Percentiles rank a stretch among this genome's conserved stretches.
phyloP scores from a whole-genome alignment of 2,329 filamentous ascomycete species.

The Diplodia corticola region DNA sequence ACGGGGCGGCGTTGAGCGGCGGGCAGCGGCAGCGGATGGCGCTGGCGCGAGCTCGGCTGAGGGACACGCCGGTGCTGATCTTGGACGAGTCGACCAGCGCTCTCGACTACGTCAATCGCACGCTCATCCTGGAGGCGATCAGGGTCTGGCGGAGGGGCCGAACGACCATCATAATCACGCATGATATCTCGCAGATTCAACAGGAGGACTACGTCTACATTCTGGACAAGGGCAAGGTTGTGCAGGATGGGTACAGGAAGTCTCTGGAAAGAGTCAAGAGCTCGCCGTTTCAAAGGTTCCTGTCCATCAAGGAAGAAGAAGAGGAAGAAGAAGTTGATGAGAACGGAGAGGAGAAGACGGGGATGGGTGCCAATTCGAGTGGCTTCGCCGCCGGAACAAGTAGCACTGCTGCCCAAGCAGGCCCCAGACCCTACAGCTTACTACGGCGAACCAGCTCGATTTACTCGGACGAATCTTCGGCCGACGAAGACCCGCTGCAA shows the following conservation, averaged over 20 bases:
- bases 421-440: neutral
- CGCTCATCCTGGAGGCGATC: slow-evolving; percentile 71
- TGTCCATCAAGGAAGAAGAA: slow-evolving; percentile 22
- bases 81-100: slow-evolving; percentile 88
- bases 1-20: slow-evolving; percentile 74
- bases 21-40: slow-evolving; percentile 83
- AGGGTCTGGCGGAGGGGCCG: slow-evolving; percentile 74
- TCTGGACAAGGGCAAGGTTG: slow-evolving; percentile 67
- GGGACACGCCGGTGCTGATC: slow-evolving; percentile 77
- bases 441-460: neutral
- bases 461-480: slow-evolving; percentile 3
- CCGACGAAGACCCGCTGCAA: neutral
- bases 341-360: neutral
- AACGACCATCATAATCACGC: slow-evolving; percentile 91
- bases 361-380: neutral
- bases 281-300: slow-evolving; percentile 50
- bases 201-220: slow-evolving; percentile 77
- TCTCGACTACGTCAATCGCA: slow-evolving; percentile 71
- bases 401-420: neutral
- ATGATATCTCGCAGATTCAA: slow-evolving; percentile 77
- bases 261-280: slow-evolving; percentile 51
- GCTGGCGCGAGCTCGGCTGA: slow-evolving; percentile 73
- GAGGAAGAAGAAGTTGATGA: slow-evolving; percentile 4
- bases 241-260: slow-evolving; percentile 66
- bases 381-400: neutral